phyloP scores from a whole-genome alignment of 2,329 filamentous ascomycete genomes.

The Purpureocillium takamizusanense region DNA sequence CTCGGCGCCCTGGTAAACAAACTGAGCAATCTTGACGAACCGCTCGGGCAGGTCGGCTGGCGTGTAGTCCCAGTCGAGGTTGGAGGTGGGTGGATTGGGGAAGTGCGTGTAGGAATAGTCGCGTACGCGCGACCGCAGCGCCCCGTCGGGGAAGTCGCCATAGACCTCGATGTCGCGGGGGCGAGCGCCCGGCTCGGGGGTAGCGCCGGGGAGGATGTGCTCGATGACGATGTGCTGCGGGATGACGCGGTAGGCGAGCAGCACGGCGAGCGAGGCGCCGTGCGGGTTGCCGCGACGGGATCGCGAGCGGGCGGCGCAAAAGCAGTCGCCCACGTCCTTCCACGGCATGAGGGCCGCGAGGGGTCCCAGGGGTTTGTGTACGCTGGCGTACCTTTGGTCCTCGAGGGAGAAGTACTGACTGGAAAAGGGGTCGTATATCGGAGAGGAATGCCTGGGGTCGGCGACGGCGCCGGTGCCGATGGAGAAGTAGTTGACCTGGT shows the following conservation, averaged over 20 bases:
- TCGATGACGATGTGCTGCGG: conserved; percentile 65
- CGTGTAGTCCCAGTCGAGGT: conserved; percentile 17
- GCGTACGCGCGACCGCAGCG: conserved; percentile 27
- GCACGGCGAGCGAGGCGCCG: conserved; percentile 57
- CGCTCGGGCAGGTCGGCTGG: conserved; percentile 19
- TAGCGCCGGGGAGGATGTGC: conserved; percentile 55
- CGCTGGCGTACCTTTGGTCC: conserved; percentile 9
- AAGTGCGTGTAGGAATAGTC: conserved; percentile 35
- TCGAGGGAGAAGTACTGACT: conserved; percentile 7
- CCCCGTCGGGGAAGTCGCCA: conserved; percentile 44
- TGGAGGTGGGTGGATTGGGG: conserved; percentile 21
- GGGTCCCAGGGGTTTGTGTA: conserved; percentile 22
- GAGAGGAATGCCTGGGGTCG: conserved; percentile 51
- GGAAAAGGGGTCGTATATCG: conserved; percentile 33
- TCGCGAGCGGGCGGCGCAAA: conserved; percentile 55
- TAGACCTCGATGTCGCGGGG: conserved; percentile 65
- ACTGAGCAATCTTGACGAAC: conserved; percentile 50
- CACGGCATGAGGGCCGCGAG: conserved; percentile 55
- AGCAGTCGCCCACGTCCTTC: conserved; percentile 78
- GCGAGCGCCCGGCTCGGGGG: conserved; percentile 50
- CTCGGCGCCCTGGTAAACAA: conserved; percentile 39
- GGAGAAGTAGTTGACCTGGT: conserved; percentile 67
- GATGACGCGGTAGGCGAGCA: conserved; percentile 47
- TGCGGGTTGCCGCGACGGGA: conserved; percentile 33
- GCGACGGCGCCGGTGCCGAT: conserved; percentile 56